A percentile compares a stretch with the other conserved stretches of the same genome.
phyloP scores from a whole-genome alignment of 1,139 yeast genomes.

The Lodderomyces theae region DNA sequence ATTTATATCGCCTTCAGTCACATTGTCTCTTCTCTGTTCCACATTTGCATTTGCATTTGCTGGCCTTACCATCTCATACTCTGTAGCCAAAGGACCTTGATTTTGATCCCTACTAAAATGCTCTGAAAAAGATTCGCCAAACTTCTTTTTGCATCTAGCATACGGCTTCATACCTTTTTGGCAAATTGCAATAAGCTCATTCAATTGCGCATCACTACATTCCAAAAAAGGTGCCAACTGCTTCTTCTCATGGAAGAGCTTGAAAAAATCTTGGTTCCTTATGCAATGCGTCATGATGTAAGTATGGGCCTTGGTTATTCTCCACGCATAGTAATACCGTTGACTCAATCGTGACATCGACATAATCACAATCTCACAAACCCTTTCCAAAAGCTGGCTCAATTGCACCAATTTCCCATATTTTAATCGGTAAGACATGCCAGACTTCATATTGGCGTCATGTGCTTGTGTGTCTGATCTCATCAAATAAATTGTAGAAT shows the following conservation, averaged over 20 bases:
- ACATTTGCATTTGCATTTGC: too few relatives aligned
- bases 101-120: not conserved
- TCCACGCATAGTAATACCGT: slow-evolving; percentile 47
- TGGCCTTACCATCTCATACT: too few relatives aligned
- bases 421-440: slow-evolving; percentile 10
- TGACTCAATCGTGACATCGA: slow-evolving; percentile 31
- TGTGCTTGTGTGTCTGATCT: slow-evolving; percentile 14
- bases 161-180: slow-evolving; percentile 21
- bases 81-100: not conserved
- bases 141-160: slow-evolving; percentile 7
- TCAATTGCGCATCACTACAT: slow-evolving; percentile 21
- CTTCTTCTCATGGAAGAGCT: not conserved
- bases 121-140: not conserved
- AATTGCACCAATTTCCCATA: slow-evolving; percentile 22
- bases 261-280: slow-evolving; percentile 18
- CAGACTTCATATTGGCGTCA: slow-evolving; percentile 15
- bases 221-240: slow-evolving; percentile 10
- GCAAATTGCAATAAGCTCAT: slow-evolving; percentile 26
- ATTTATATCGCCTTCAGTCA: too few relatives aligned
- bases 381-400: slow-evolving; percentile 20
- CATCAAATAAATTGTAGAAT: slow-evolving; percentile 23
- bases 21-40: too few relatives aligned
- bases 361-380: slow-evolving; percentile 22
- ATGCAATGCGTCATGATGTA: slow-evolving; percentile 24
- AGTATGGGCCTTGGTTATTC: slow-evolving; percentile 35